Evolutionary conservation across 345 rosid genomes (phyloP).

Genomic region (Gossypium anomalum): DNA sequence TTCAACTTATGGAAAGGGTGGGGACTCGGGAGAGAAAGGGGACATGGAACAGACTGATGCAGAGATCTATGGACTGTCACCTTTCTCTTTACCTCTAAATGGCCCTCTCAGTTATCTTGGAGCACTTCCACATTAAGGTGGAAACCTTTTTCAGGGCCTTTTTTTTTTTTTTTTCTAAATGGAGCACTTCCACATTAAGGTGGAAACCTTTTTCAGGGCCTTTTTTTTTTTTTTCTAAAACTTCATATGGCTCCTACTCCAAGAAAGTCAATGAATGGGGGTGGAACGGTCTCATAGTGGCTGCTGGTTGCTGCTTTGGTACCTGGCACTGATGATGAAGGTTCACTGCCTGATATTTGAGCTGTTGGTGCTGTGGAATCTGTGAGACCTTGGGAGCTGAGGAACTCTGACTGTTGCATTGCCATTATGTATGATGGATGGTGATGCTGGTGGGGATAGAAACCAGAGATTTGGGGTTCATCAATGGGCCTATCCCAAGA

Average conservation of each 20-base stretch:
- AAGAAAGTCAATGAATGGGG: slow-evolving; percentile 67
- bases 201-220: slow-evolving; percentile 8
- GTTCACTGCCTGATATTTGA: slow-evolving; percentile 28
- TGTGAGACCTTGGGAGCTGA: slow-evolving; percentile 25
- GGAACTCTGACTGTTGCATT: slow-evolving; percentile 37
- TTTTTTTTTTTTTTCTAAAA: background rate
- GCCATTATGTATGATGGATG: slow-evolving; percentile 22
- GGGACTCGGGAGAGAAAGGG: background rate
- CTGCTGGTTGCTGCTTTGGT: slow-evolving; percentile 18
- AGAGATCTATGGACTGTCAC: slow-evolving; percentile 4
- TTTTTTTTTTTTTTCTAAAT: background rate
- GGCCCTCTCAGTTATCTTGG: slow-evolving; percentile 19
- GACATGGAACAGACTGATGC: slow-evolving; percentile 13
- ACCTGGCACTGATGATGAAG: slow-evolving; percentile 22
- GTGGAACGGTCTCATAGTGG: slow-evolving; percentile 31
- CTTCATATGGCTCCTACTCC: slow-evolving; percentile 72
- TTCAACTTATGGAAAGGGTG: background rate
- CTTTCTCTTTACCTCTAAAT: slow-evolving; percentile 27
- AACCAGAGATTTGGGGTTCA: slow-evolving; percentile 26
- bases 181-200: slow-evolving; percentile 26
- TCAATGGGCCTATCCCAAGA: slow-evolving; percentile 35
- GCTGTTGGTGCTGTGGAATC: slow-evolving; percentile 18
- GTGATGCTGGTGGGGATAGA: slow-evolving; percentile 12
- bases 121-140: slow-evolving; percentile 24
- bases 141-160: slow-evolving; percentile 9